phyloP scores from a whole-genome alignment of 177 flowering plant species.

The Vitis hybrid region DNA sequence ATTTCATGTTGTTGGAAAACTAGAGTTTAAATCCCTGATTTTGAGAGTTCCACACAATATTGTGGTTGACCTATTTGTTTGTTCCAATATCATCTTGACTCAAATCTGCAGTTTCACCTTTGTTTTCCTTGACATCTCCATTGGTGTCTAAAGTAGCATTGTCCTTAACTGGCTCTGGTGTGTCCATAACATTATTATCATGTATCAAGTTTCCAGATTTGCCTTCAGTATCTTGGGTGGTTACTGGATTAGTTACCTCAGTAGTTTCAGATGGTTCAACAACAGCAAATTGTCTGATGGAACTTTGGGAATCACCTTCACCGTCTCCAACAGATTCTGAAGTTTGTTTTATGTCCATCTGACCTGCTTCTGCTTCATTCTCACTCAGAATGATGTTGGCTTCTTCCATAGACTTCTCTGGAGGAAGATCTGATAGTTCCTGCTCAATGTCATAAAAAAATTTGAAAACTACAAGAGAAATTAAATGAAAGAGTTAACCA shows the following conservation, averaged over 20 bases:
- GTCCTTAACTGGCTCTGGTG: no score
- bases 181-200: not conserved
- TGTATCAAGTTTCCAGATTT: no score
- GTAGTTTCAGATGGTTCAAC: not conserved
- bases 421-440: not conserved
- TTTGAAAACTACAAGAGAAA: no score
- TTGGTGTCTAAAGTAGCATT: no score
- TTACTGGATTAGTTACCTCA: not conserved
- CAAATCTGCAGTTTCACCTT: not conserved
- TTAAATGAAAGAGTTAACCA: not conserved
- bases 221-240: not conserved
- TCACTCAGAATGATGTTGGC: not conserved
- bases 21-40: not conserved
- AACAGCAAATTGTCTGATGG: not conserved
- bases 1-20: not conserved
- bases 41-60: not conserved
- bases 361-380: not conserved
- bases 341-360: no score
- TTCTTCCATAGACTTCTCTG: not conserved
- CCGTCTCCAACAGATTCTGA: no score
- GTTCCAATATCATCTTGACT: not conserved
- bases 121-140: not conserved
- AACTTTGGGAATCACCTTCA: no score
- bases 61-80: not conserved
- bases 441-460: not conserved